Percentiles rank a stretch among this genome's conserved stretches.
Conservation (phyloP, 345 rosid genomes). For the Boechera divaricarpa region DNA sequence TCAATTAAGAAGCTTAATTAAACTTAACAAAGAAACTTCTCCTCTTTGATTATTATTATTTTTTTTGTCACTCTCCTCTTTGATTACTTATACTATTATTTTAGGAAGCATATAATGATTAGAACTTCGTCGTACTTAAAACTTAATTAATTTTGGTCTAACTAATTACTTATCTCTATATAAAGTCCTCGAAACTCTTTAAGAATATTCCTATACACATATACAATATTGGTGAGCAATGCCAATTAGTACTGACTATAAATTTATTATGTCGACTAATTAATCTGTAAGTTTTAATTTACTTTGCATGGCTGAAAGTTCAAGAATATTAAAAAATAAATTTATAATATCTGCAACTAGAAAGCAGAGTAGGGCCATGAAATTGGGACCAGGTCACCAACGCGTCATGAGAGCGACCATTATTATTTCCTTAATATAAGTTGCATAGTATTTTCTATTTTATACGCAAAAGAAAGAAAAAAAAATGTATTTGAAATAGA, state of each 20-base stretch:
- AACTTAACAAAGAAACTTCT: slow-evolving; percentile 41
- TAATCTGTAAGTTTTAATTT: background rate
- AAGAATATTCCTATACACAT: background rate
- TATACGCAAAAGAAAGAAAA: background rate
- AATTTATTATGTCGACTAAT: background rate
- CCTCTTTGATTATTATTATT: background rate
- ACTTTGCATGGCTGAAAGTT: slow-evolving; percentile 19
- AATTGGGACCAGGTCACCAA: slow-evolving; percentile 49
- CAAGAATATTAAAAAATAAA: background rate
- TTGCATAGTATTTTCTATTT: background rate
- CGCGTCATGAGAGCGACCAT: slow-evolving; percentile 47
- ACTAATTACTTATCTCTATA: background rate
- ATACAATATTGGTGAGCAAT: background rate
- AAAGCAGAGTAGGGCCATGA: slow-evolving; percentile 40
- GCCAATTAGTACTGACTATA: background rate
- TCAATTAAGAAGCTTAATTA: slow-evolving; percentile 39
- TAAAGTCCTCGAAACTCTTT: slow-evolving; percentile 11
- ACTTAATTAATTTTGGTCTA: slow-evolving; percentile 1
- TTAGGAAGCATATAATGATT: slow-evolving; percentile 33
- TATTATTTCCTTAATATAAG: background rate
- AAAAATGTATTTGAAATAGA: background rate
- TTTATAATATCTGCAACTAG: slow-evolving; percentile 35
- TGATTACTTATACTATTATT: background rate
- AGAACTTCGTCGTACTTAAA: slow-evolving; percentile 23
- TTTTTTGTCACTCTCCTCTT: slow-evolving; percentile 6